These are phyloP conservation scores for Gentiana dahurica DNA, from an alignment of 257 asterid species.

Conservation along the genomic window DNA sequence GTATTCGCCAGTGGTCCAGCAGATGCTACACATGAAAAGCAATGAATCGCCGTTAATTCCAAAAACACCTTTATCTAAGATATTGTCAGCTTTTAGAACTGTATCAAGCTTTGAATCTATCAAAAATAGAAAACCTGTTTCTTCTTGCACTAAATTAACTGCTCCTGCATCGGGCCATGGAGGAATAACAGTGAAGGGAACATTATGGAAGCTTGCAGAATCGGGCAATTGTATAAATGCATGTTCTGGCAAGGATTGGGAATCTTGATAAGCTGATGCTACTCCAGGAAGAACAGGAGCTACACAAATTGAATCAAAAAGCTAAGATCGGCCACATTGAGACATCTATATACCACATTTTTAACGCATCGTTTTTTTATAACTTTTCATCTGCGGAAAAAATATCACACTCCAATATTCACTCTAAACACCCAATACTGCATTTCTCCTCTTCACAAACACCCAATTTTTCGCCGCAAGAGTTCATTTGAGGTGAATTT, in stretches of 20 bases:
- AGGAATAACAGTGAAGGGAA: slow-evolving; percentile 37
- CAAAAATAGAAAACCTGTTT: slow-evolving; percentile 33
- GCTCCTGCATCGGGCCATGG: slow-evolving; percentile 45
- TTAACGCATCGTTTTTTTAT: too few species aligned
- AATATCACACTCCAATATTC: too few species aligned
- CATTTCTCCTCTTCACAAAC: too few species aligned
- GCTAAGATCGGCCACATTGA: too few species aligned
- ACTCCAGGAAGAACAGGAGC: slow-evolving; percentile 48
- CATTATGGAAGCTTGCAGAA: slow-evolving; percentile 27
- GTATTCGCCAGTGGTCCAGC: slow-evolving; percentile 34
- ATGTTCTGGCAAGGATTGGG: slow-evolving; percentile 42
- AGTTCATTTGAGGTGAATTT: too few species aligned
- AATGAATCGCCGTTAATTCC: slow-evolving; percentile 2
- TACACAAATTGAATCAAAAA: slow-evolving; percentile 12
- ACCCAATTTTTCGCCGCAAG: too few species aligned
- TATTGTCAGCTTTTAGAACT: not conserved
- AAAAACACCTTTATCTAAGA: slow-evolving; percentile 6
- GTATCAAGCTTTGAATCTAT: not conserved
- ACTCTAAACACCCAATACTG: too few species aligned
- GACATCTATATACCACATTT: too few species aligned
- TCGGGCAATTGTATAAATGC: slow-evolving; percentile 34
- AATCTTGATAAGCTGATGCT: slow-evolving; percentile 36
- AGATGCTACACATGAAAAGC: slow-evolving; percentile 22
- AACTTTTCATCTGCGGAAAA: too few species aligned
- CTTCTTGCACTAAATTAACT: slow-evolving; percentile 27